Percentiles rank a stretch among this genome's conserved stretches.
Conservation (phyloP, 2,329 filamentous ascomycete genomes). For the Xylariaceae sp. region DNA sequence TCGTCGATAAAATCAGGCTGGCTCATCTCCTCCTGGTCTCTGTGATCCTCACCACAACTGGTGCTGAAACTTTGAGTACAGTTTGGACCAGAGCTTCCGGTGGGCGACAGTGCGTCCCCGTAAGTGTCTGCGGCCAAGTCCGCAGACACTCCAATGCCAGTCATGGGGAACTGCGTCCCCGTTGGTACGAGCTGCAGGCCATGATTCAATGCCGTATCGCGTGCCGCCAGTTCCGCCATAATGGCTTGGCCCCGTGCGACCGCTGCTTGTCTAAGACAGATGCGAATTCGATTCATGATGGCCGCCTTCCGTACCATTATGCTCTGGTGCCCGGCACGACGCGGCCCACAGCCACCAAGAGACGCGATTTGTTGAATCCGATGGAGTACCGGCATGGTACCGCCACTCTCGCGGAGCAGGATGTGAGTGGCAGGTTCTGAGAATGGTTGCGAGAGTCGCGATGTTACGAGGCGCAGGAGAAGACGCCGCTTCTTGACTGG, state of each 20-base stretch:
- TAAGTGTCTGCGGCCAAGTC: neutral
- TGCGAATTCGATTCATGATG: slow-evolving; percentile 57
- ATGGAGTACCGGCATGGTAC: slow-evolving; percentile 34
- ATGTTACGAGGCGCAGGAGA: slow-evolving; percentile 59
- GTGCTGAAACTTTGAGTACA: neutral
- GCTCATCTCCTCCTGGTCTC: neutral
- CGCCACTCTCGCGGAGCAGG: slow-evolving; percentile 53
- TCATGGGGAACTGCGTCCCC: slow-evolving; percentile 30
- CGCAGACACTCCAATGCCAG: neutral
- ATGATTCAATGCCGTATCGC: slow-evolving; percentile 34
- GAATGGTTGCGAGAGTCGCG: slow-evolving; percentile 63
- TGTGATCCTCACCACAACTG: neutral
- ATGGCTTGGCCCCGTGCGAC: slow-evolving; percentile 30
- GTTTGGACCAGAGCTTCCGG: slow-evolving; percentile 15
- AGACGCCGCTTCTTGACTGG: slow-evolving; percentile 63
- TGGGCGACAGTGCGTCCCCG: slow-evolving; percentile 26
- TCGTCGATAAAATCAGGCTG: neutral
- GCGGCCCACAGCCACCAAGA: slow-evolving; percentile 27
- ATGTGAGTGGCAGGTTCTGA: slow-evolving; percentile 66
- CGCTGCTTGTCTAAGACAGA: slow-evolving; percentile 39
- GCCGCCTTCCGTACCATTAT: slow-evolving; percentile 58
- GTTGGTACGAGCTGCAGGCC: slow-evolving; percentile 32
- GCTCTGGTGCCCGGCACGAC: slow-evolving; percentile 43
- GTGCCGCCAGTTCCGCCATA: slow-evolving; percentile 32
- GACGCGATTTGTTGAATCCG: slow-evolving; percentile 46